Conservation (phyloP, 2,329 filamentous ascomycete species). For the Scedosporium aurantiacum region DNA sequence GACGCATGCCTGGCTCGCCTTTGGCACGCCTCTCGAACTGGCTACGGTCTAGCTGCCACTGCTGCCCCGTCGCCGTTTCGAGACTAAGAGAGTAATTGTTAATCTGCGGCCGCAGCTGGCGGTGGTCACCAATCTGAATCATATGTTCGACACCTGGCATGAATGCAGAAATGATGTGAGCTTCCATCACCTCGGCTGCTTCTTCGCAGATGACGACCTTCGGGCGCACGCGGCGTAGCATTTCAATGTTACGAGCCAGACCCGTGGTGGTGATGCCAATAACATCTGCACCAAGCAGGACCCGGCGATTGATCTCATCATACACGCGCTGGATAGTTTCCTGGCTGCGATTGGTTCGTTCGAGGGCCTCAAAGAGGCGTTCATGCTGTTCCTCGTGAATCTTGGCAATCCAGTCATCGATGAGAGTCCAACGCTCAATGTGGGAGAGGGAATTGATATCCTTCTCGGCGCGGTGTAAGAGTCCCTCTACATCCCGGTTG, state of each 20-base stretch:
- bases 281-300: constrained; percentile 44
- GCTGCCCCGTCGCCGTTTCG: constrained; percentile 24
- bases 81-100: constrained; percentile 49
- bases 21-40: constrained; percentile 50
- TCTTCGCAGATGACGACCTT: constrained; percentile 59
- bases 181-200: constrained; percentile 61
- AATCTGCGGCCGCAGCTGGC: constrained; percentile 59
- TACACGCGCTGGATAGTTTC: constrained; percentile 30
- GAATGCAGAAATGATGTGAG: constrained; percentile 44
- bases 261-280: constrained; percentile 63
- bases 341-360: constrained; percentile 30
- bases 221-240: constrained; percentile 40
- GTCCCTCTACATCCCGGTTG: background rate
- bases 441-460: background rate
- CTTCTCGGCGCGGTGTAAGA: background rate
- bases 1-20: background rate
- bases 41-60: constrained; percentile 41
- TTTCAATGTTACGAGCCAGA: constrained; percentile 48
- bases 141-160: constrained; percentile 46
- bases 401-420: constrained; percentile 3
- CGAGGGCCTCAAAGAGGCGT: constrained; percentile 24
- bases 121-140: constrained; percentile 62
- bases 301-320: constrained; percentile 26
- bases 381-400: constrained; percentile 39
- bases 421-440: background rate